These are phyloP conservation scores for Backusella luteola DNA, from an alignment of 192 early-diverging fungal species.

Conservation along the genomic window DNA sequence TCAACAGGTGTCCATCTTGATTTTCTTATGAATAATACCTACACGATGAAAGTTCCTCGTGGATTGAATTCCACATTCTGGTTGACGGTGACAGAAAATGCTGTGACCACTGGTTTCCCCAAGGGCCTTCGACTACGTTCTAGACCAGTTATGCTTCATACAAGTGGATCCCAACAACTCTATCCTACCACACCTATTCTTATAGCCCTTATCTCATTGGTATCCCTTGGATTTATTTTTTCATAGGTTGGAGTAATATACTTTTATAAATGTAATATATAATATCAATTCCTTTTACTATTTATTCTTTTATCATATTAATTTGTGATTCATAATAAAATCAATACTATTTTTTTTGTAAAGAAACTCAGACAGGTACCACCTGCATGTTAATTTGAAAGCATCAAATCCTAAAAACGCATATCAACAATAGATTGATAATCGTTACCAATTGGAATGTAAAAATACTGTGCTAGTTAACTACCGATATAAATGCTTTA, in stretches of 20 bases:
- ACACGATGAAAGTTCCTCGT: conserved; percentile 30
- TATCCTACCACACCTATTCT: background rate
- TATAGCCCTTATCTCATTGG: background rate
- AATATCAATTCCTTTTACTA: background rate
- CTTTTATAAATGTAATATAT: background rate
- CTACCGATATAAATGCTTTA: too few relatives aligned
- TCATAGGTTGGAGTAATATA: background rate
- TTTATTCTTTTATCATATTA: background rate
- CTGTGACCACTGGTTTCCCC: background rate
- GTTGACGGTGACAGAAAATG: conserved; percentile 20
- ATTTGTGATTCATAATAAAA: background rate
- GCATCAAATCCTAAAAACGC: too few relatives aligned
- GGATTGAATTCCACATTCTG: conserved; percentile 27
- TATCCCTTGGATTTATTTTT: background rate
- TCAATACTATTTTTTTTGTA: too few relatives aligned
- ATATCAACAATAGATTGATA: too few relatives aligned
- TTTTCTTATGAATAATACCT: conserved; percentile 15
- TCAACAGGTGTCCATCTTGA: conserved; percentile 17
- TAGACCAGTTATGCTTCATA: conserved; percentile 16
- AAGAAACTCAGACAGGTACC: too few relatives aligned
- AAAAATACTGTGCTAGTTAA: too few relatives aligned
- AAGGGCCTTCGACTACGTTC: background rate
- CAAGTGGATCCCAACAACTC: background rate
- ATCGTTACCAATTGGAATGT: too few relatives aligned
- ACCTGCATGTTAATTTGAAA: too few relatives aligned